A percentile compares a stretch with the other conserved stretches of the same genome.
Evolutionary conservation across 2,329 filamentous ascomycete species (phyloP).

Genomic region (Fusarium sublunatum): DNA sequence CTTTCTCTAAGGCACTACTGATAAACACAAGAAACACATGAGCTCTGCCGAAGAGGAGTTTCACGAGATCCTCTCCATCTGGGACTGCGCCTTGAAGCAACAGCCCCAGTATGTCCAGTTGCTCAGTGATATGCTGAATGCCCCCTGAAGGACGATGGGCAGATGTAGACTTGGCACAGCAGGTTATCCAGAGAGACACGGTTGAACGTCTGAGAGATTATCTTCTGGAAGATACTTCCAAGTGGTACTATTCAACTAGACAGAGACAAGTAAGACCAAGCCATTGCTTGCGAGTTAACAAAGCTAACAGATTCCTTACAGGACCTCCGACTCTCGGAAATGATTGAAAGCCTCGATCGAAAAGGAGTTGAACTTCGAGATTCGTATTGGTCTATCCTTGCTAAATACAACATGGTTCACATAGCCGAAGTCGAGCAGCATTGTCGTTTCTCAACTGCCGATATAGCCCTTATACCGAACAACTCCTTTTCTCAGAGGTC

Average conservation of each 20-base stretch:
- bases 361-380: slow-evolving; percentile 11
- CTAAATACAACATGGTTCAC: not conserved
- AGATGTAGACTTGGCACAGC: slow-evolving; percentile 11
- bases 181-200: not conserved
- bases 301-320: not conserved
- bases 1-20: slow-evolving; percentile 3
- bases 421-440: slow-evolving; percentile 10
- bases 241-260: slow-evolving; percentile 27
- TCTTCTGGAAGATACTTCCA: slow-evolving; percentile 8
- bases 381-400: slow-evolving; percentile 21
- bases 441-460: slow-evolving; percentile 3
- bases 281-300: not conserved
- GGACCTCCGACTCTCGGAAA: slow-evolving; percentile 1
- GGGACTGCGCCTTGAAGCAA: slow-evolving; percentile 12
- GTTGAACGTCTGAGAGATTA: slow-evolving; percentile 5
- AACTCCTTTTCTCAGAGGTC: slow-evolving; percentile 3
- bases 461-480: not conserved
- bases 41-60: slow-evolving; percentile 8
- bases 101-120: slow-evolving; percentile 2
- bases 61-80: slow-evolving; percentile 23
- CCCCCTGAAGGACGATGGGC: slow-evolving; percentile 8
- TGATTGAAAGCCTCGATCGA: slow-evolving; percentile 16
- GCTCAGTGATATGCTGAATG: slow-evolving; percentile 25
- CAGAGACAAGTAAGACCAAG: slow-evolving; percentile 1
- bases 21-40: slow-evolving; percentile 10